Base-by-base conservation (phyloP, 192 early-diverging fungal species). In the Gonapodya prolifera region DNA sequence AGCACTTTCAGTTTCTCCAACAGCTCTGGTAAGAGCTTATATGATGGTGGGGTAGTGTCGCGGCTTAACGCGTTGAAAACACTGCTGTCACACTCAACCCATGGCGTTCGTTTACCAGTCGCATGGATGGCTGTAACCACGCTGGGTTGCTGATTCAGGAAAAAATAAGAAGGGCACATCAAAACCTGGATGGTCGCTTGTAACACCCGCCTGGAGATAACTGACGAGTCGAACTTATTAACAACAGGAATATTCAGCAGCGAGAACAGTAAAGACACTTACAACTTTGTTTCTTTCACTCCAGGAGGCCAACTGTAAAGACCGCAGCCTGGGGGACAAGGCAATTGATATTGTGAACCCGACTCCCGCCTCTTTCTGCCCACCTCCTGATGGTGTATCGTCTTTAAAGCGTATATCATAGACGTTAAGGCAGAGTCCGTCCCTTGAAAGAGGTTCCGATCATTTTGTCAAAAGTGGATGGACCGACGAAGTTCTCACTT, bases 31-130 rank as follows among this genome's bases (percentile, higher is more conserved):
- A 94, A 45, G 0, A 93, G 83, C 91, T 79, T 45, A 69, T 87
- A 83, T 0, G 91, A 83, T 33, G 93, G 88, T 1, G 78, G 34
- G 36, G 89, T 91, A 2, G 75, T 17, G 80, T 91, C 91, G 31
- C 69, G 74, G 30, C 69, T 31, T 35, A 94, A 79, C 0, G 76
- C 84, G 1, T 28, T 18, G 31, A 75, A 61, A 28, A 93, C 92
- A 29, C 35, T 71, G 0, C 61, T 35, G 79, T 80, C 81, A 80
- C 94, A 95, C 76, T 95, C 94, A 0, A 73, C 69, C 91, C 92
- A 94, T 1, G 76, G 83, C 8, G 70, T 61, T 30, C 34, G 35
- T 34, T 83, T 77, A 13, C 61, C 71, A 23, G 77, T 70, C 0
- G 85, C 89, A 84, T 93, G 89, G 35, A 93, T 81, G 0, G 87